phyloP scores from a whole-genome alignment of 2,329 filamentous ascomycete species.

The Fusarium burgessii region DNA sequence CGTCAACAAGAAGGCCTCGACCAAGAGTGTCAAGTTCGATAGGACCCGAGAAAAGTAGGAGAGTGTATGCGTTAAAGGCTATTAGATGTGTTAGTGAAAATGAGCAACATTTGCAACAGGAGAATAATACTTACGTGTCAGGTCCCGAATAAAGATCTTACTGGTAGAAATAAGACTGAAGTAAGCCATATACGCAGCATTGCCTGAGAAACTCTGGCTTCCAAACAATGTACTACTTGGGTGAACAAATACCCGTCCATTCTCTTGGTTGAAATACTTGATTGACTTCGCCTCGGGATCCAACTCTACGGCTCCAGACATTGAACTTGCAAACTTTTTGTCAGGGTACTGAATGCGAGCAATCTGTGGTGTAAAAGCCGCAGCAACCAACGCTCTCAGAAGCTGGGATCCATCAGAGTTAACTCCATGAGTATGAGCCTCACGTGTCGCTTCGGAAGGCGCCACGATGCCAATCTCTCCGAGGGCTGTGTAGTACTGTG shows the following conservation, averaged over 20 bases:
- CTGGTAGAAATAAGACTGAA: slow-evolving; percentile 92
- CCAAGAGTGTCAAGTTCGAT: slow-evolving; percentile 90
- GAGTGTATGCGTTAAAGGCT: slow-evolving; percentile 89
- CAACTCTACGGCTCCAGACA: slow-evolving; percentile 90
- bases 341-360: slow-evolving; percentile 93
- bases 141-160: slow-evolving; percentile 91
- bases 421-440: slow-evolving; percentile 38
- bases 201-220: slow-evolving; percentile 79
- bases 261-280: slow-evolving; percentile 90
- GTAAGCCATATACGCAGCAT: slow-evolving; percentile 85
- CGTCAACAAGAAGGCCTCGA: slow-evolving; percentile 88
- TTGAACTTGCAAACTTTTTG: slow-evolving; percentile 90
- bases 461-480: slow-evolving; percentile 85
- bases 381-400: slow-evolving; percentile 77
- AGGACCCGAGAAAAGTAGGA: slow-evolving; percentile 88
- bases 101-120: not conserved
- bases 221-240: slow-evolving; percentile 89
- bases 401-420: slow-evolving; percentile 58
- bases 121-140: slow-evolving; percentile 76
- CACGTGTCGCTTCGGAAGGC: slow-evolving; percentile 50
- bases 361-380: slow-evolving; percentile 85
- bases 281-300: slow-evolving; percentile 94
- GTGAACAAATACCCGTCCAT: slow-evolving; percentile 91
- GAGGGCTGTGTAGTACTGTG: slow-evolving; percentile 87
- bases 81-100: slow-evolving; percentile 11